Evolutionary conservation across 371 early-diverging fungal species (phyloP), one percentile per base, ranked within the genome.

Genomic region (Rhizopus stolonifer): DNA sequence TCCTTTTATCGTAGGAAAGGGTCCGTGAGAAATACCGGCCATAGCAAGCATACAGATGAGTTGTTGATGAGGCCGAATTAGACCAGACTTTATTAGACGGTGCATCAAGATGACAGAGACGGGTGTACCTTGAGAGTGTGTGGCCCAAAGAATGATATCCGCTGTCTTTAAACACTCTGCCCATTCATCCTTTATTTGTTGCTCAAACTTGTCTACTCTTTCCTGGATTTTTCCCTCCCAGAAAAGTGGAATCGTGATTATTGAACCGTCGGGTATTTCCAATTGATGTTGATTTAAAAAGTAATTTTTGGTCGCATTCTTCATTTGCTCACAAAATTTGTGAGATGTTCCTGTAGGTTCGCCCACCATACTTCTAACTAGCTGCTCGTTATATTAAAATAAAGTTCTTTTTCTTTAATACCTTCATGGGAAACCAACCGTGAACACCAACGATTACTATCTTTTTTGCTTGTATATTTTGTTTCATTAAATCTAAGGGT

Each of bases 1-100:
- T 13, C 86, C 88, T 57, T 86, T 88, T 33, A 94, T 70, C 29
- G 74, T 70, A 7, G 95, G 91, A 56, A 93, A 89, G 1, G 96
- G 95, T 0, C 96, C 95, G 61, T 94, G 93, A 4, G 82, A 78
- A 39, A 94, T 90, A 5, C 94, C 94, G 0, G 96, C 95, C 94
- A 94, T 92, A 1, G 95, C 88, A 47, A 95, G 63, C 58, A 93
- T 68, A 38, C 86, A 87, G 11, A 90, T 70, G 5, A 84, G 74
- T 58, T 93, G 93, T 42, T 77, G 64, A 10, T 60, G 43, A 0
- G 79, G 61, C 39, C 90, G 81, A 4, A 96, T 62, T 9, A 87
- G 44, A 0, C 82, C 84, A 38, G 82, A 61, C 18, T 83, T 65
- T 13, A 95, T 78, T 48, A 94, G 71, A 29, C 83, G 69, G 4